phyloP scores from a whole-genome alignment of 331 rosid species.

The Spiraea crenata region DNA sequence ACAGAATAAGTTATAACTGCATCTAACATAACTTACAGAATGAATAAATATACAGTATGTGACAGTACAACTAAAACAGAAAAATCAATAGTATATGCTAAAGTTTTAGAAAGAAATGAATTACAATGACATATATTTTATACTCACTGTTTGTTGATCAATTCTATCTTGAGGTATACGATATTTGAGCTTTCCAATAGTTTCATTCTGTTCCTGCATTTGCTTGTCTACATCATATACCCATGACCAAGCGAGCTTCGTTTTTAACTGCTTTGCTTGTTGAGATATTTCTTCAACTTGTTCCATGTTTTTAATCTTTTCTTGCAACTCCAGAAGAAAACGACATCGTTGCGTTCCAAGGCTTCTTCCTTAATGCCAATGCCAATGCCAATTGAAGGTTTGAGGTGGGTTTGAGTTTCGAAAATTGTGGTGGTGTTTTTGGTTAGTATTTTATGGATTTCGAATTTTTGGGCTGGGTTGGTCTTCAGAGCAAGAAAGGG shows the following conservation, averaged over 20 bases:
- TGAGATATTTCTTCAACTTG: constrained; percentile 75
- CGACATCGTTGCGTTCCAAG: too few relatives aligned
- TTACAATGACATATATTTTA: neutral
- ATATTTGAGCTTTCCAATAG: constrained; percentile 57
- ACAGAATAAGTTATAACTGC: neutral
- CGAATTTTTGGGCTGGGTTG: too few relatives aligned
- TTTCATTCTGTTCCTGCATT: constrained; percentile 45
- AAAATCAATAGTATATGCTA: neutral
- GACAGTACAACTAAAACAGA: neutral
- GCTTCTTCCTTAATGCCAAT: too few relatives aligned
- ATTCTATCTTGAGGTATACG: constrained; percentile 81
- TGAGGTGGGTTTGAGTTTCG: too few relatives aligned
- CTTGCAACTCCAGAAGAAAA: constrained; percentile 66
- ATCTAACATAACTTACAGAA: neutral
- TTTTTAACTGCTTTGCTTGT: constrained; percentile 64
- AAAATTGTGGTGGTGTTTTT: too few relatives aligned
- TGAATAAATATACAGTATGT: neutral
- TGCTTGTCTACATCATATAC: constrained; percentile 74
- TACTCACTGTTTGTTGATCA: constrained; percentile 58
- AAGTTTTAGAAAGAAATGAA: neutral
- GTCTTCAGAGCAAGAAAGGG: too few relatives aligned
- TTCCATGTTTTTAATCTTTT: constrained; percentile 74
- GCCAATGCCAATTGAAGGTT: too few relatives aligned
- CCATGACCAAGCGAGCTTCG: constrained; percentile 97
- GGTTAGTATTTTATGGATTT: too few relatives aligned